Conservation (phyloP, 371 early-diverging fungal genomes). For the Mortierella sp. region DNA sequence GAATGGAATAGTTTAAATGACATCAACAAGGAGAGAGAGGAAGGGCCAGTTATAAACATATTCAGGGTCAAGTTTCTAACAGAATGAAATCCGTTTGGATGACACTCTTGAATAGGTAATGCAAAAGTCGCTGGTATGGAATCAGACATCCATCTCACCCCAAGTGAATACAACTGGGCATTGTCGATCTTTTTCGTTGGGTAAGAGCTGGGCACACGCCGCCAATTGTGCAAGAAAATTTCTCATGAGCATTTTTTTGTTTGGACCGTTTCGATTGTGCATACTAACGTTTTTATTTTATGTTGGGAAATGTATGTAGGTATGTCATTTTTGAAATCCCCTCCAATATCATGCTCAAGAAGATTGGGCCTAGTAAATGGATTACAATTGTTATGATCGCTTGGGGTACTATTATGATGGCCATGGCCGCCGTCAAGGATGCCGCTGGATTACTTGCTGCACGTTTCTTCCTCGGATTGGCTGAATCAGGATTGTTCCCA, state of each 20-base stretch:
- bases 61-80: background rate
- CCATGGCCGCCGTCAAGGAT: constrained; percentile 67
- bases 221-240: constrained; percentile 7
- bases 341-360: constrained; percentile 78
- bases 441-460: constrained; percentile 67
- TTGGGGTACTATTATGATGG: constrained; percentile 76
- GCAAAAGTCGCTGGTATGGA: constrained; percentile 69
- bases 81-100: background rate
- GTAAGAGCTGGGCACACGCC: constrained; percentile 54
- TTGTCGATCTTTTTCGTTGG: constrained; percentile 75
- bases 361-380: constrained; percentile 77
- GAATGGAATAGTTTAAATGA: background rate
- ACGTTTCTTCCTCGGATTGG: constrained; percentile 77
- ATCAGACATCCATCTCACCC: constrained; percentile 58
- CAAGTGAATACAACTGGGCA: constrained; percentile 66
- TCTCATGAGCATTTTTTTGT: background rate
- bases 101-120: constrained; percentile 57
- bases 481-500: constrained; percentile 82
- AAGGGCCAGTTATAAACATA: background rate
- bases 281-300: background rate
- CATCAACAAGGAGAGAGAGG: too few relatives aligned
- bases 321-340: constrained; percentile 78
- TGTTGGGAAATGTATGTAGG: background rate
- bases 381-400: constrained; percentile 76
- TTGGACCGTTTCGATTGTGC: background rate